phyloP scores from a whole-genome alignment of 208 protist species.

The Leishmania gerbilli region DNA sequence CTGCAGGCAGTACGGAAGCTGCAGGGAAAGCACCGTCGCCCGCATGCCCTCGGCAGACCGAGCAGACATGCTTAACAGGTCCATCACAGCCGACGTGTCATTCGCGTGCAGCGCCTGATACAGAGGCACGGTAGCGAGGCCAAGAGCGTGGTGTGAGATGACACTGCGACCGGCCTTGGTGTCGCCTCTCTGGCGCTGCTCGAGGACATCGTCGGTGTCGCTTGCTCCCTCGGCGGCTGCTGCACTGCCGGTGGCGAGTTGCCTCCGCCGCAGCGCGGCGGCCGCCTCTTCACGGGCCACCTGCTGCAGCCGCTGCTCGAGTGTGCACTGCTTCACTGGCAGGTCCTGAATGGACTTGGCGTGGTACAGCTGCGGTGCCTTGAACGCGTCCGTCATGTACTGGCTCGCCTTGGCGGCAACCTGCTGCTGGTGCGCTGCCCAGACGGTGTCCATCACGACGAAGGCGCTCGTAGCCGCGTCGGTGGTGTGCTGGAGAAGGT shows the following conservation, averaged over 20 bases:
- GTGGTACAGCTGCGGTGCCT: constrained; percentile 42
- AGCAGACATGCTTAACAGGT: constrained; percentile 73
- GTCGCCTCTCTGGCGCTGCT: background rate
- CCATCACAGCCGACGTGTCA: constrained; percentile 77
- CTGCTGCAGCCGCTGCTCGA: constrained; percentile 74
- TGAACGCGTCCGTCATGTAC: constrained; percentile 64
- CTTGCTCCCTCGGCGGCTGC: constrained; percentile 7
- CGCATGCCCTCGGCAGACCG: constrained; percentile 56
- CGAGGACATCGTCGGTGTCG: constrained; percentile 1
- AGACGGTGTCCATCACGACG: constrained; percentile 48
- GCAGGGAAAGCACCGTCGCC: constrained; percentile 64
- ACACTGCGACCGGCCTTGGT: constrained; percentile 15
- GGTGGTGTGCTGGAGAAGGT: constrained; percentile 23
- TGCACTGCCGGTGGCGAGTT: constrained; percentile 13
- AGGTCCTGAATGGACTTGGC: constrained; percentile 72
- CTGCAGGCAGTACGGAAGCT: constrained; percentile 79
- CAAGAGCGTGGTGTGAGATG: constrained; percentile 49
- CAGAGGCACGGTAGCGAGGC: constrained; percentile 79
- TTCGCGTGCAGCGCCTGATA: constrained; percentile 87
- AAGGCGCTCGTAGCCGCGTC: constrained; percentile 45
- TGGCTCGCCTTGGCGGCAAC: constrained; percentile 55
- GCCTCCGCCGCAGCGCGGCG: constrained; percentile 12
- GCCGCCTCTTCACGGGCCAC: constrained; percentile 33
- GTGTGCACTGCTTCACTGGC: constrained; percentile 66
- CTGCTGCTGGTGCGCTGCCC: constrained; percentile 42